Percentiles rank a stretch among this genome's conserved stretches.
Evolutionary conservation across 2,329 filamentous ascomycete genomes (phyloP).

Genomic region (Plenodomus lindquistii): DNA sequence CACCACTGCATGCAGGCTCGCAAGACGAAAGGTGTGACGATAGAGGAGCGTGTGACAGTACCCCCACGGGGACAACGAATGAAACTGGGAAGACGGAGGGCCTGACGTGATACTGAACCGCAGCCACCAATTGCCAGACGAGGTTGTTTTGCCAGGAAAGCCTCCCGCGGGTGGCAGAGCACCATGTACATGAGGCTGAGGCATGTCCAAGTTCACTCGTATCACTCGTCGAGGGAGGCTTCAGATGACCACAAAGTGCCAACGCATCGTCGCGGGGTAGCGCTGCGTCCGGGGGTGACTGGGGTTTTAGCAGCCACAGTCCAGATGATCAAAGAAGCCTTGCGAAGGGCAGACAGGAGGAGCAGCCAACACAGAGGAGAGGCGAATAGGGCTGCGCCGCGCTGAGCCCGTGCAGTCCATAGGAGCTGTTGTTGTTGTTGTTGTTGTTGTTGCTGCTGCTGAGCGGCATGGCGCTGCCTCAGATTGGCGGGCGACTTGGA

Average conservation of each 20-base stretch:
- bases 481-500: constrained; percentile 16
- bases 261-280: constrained; percentile 44
- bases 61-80: constrained; percentile 37
- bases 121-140: constrained; percentile 41
- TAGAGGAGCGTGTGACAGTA: constrained; percentile 25
- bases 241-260: constrained; percentile 45
- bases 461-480: constrained; percentile 4
- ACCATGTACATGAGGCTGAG: constrained; percentile 42
- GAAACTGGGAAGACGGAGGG: constrained; percentile 25
- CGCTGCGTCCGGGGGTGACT: constrained; percentile 26
- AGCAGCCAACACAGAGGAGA: constrained; percentile 5
- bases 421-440: too few species aligned
- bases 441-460: constrained; percentile 14
- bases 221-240: constrained; percentile 28
- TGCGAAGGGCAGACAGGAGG: not conserved
- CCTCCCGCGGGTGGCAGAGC: constrained; percentile 39
- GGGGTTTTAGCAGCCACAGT: constrained; percentile 40
- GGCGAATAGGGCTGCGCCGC: constrained; percentile 6
- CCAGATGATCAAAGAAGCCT: constrained; percentile 24
- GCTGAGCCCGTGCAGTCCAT: constrained; percentile 23
- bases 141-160: constrained; percentile 45
- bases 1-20: constrained; percentile 14
- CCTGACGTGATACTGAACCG: constrained; percentile 24
- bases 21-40: constrained; percentile 7
- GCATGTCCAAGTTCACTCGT: constrained; percentile 30